Evolutionary conservation across 2,329 filamentous ascomycete genomes (phyloP), one percentile per base, ranked within the genome.

Genomic region (Ophiostoma pallidulum): DNA sequence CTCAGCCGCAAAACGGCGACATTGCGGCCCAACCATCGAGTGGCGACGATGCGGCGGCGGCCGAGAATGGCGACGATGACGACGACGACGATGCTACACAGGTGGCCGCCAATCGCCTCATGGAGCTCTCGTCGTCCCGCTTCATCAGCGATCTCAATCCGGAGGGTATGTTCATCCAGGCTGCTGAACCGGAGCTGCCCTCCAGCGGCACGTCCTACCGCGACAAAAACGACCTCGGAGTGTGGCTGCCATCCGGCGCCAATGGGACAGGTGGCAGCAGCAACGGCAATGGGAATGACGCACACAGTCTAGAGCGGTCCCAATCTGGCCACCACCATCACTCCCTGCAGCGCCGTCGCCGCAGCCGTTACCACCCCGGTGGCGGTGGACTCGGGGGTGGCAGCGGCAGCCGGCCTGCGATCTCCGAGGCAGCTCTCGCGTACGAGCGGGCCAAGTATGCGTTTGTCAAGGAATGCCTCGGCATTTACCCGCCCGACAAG

Each of bases 61-160:
- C n/a, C n/a, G n/a, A n/a, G n/a, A n/a, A n/a, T n/a, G n/a, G n/a
- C n/a, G n/a, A 14, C 16, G 22, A 35, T 8, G 38, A 20, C 10
- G 41, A 37, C 39, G 53, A 52, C n/a, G 60, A 50, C 24, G 48
- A 51, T 38, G 53, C 53, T 18, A 55, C 51, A 2, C 53, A 59
- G 10, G 51, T 56, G 2, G 62, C 59, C 6, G 57, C 59, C 13
- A 58, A 59, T 5, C 57, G 54, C 26, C 48, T 57, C 12, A 58
- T 62, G 22, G 56, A 60, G 48, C 57, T 62, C 5, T 57, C 60
- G 7, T 62, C 66, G 2, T 62, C 66, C 1, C 71, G 76, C 7
- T 80, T 78, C 47, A 71, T 80, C 32, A 75, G 76, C 16, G 76
- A 80, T 55, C 56, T 78, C 24, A 80, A 77, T 53, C 77, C 77